Percentiles rank a stretch among this genome's conserved stretches.
Evolutionary conservation across 1,139 yeast species (phyloP).

Genomic region (Sugiyamaella xylanicola): DNA sequence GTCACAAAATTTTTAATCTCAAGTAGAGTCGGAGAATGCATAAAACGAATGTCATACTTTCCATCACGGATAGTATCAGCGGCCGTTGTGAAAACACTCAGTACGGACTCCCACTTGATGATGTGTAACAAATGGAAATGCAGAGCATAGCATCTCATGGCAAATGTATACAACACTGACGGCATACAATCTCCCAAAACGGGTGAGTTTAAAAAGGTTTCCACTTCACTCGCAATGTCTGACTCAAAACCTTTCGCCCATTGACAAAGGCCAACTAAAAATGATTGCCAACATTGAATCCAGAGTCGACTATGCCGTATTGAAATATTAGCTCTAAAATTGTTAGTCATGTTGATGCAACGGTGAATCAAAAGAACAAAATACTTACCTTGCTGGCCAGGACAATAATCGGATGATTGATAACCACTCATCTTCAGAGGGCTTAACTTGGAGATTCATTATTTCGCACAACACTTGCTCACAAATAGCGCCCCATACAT

Average conservation of each 20-base stretch:
- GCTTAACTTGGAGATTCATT: background rate
- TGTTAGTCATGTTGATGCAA: background rate
- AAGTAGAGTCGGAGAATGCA: background rate
- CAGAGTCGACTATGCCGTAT: slow-evolving; percentile 17
- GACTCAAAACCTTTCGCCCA: background rate
- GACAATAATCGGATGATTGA: slow-evolving; percentile 8
- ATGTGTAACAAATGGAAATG: background rate
- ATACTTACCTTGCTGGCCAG: slow-evolving; percentile 18
- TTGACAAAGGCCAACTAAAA: background rate
- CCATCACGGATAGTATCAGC: background rate
- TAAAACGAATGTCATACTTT: background rate
- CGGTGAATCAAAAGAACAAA: background rate
- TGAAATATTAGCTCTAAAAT: slow-evolving; percentile 1
- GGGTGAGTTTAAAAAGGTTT: slow-evolving; percentile 4
- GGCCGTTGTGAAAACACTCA: slow-evolving; percentile 5
- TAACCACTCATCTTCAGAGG: slow-evolving; percentile 4
- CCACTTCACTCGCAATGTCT: slow-evolving; percentile 4
- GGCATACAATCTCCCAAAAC: slow-evolving; percentile 12
- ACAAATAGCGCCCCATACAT: slow-evolving; percentile 19
- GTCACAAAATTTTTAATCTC: slow-evolving; percentile 1
- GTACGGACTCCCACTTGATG: background rate
- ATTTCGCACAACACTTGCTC: slow-evolving; percentile 12
- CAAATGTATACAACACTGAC: slow-evolving; percentile 9
- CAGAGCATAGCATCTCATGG: slow-evolving; percentile 4
- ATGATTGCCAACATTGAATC: slow-evolving; percentile 16